Conservation (phyloP, 805 yeast species). For the Phaffomyces opuntiae region DNA sequence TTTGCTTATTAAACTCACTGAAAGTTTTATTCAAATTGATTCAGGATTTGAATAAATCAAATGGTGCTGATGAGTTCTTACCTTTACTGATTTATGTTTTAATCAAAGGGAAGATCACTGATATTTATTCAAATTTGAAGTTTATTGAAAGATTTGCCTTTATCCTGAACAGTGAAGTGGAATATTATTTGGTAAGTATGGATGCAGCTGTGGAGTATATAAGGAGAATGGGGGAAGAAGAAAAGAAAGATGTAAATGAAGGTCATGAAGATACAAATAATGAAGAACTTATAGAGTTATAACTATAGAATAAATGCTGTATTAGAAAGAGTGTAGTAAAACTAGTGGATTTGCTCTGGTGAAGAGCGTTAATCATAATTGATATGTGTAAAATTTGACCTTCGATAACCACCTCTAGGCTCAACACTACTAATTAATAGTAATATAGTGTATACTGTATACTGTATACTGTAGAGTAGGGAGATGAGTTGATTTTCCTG, state of each 20-base stretch:
- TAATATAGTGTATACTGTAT: too few species aligned
- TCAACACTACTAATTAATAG: too few species aligned
- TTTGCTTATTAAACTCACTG: constrained; percentile 86
- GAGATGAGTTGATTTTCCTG: too few species aligned
- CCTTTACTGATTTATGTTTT: constrained; percentile 81
- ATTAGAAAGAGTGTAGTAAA: too few species aligned
- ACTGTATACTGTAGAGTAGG: too few species aligned
- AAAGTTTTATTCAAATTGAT: constrained; percentile 87
- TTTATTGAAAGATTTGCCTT: constrained; percentile 83
- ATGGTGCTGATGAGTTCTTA: constrained; percentile 91
- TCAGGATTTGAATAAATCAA: constrained; percentile 53
- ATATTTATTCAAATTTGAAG: constrained; percentile 69
- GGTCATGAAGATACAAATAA: too few species aligned
- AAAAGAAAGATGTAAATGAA: not conserved
- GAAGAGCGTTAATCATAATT: too few species aligned
- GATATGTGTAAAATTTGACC: too few species aligned
- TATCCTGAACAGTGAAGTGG: constrained; percentile 77
- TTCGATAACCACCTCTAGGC: too few species aligned
- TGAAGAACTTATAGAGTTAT: not conserved
- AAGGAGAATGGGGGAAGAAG: constrained; percentile 36
- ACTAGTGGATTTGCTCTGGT: too few species aligned
- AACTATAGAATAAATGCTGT: not conserved
- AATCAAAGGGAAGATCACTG: constrained; percentile 55
- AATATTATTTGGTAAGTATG: constrained; percentile 84
- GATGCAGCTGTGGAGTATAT: constrained; percentile 85